Evolutionary conservation across 2,329 filamentous ascomycete genomes (phyloP), one percentile per base, ranked within the genome.

Genomic region (Diplodia sapinea): DNA sequence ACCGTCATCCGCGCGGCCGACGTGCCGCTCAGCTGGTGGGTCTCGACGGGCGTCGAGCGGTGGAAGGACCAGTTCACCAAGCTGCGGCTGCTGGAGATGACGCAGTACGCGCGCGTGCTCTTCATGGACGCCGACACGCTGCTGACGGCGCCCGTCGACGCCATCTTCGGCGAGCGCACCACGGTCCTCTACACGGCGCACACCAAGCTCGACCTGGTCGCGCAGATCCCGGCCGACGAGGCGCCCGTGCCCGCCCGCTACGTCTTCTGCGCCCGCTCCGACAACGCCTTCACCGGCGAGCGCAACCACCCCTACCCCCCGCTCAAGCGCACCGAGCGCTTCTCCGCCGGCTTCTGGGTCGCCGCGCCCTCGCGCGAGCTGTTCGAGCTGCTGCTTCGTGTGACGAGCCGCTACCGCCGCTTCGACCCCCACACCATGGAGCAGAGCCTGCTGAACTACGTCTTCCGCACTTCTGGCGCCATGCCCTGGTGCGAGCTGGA

Each of bases 41-140:
- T 82, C 23, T 73, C 74, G 36, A 77, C 78, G 0, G 76, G 76
- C 6, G 74, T 79, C 6, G 72, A 74, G 2, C 74, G 80, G 50
- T 83, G 79, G 79, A 77, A 78, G 43, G 79, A 83, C 67, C 76
- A 79, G 67, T 80, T 82, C 70, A 79, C 77, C 26, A 83, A 83
- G 72, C 75, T 83, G 17, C 77, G 79, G 12, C 69, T 82, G 6
- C 78, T 82, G 52, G 73, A 81, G 66, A 74, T 80, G 74, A 78
- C 76, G 4, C 70, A 82, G 62, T 83, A 78, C 71, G 74, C 79
- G 12, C 75, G 79, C 5, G 70, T 83, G 31, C 74, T 81, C n/a
- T 82, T 81, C 70, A 72, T 83, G 69, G 81, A 83, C 68, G 77
- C 79, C 29, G 82, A 83, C 70, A 80, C 76, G 11, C 66, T 82